Conservation (phyloP, 352 stramenopile species). For the Pythium utonaiense region DNA sequence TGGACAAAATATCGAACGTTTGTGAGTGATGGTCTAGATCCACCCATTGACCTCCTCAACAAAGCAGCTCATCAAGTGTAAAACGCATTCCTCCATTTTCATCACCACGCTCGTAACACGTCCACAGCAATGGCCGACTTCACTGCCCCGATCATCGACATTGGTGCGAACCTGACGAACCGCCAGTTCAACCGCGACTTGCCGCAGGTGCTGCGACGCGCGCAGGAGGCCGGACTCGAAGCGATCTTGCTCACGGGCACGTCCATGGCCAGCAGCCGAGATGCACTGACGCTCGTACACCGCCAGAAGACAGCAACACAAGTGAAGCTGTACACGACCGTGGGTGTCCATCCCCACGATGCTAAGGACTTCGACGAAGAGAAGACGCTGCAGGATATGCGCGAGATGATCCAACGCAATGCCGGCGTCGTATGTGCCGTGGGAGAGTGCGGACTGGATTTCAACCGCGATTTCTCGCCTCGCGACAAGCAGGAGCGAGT, state of each 20-base stretch:
- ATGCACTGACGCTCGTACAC: constrained; percentile 39
- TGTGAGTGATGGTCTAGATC: constrained; percentile 20
- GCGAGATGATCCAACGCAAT: constrained; percentile 35
- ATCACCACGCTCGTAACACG: not conserved
- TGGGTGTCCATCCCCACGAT: constrained; percentile 94
- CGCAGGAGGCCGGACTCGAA: constrained; percentile 58
- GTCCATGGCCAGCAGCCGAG: constrained; percentile 36
- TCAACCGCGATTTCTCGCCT: constrained; percentile 93
- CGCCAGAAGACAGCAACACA: constrained; percentile 16
- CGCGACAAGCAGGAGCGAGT: constrained; percentile 86
- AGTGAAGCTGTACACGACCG: constrained; percentile 76
- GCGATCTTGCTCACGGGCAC: constrained; percentile 86
- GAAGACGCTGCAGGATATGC: constrained; percentile 36
- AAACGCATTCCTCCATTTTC: not conserved
- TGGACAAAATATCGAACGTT: constrained; percentile 10
- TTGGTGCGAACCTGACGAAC: constrained; percentile 66
- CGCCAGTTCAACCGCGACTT: constrained; percentile 83
- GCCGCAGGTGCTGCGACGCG: constrained; percentile 82
- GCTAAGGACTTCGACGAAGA: constrained; percentile 73
- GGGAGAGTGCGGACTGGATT: constrained; percentile 95
- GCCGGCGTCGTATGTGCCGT: constrained; percentile 82
- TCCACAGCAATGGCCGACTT: constrained; percentile 16
- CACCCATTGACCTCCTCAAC: not conserved
- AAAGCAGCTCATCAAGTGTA: too few species aligned
- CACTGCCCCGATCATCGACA: constrained; percentile 45